Conservation (phyloP, 2,329 filamentous ascomycete genomes). For the Cordyceps farinosa region DNA sequence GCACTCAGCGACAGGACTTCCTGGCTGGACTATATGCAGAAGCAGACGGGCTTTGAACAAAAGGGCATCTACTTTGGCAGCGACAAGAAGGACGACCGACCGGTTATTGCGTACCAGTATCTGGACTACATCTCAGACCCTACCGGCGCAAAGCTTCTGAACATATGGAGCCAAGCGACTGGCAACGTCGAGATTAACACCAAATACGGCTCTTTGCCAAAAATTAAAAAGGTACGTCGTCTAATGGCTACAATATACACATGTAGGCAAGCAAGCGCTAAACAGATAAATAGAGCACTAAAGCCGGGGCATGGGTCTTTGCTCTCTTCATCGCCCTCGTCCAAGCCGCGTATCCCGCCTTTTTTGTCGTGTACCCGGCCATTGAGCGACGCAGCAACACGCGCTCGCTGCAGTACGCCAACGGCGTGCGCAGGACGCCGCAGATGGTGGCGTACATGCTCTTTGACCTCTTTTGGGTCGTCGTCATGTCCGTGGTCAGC, state of each 20-base stretch:
- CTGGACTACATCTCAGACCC: constrained; percentile 8
- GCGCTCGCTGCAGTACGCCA: constrained; percentile 78
- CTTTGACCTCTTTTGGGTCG: constrained; percentile 73
- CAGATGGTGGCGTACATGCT: constrained; percentile 75
- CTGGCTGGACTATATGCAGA: constrained; percentile 18
- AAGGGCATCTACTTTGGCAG: constrained; percentile 19
- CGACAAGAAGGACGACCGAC: constrained; percentile 3
- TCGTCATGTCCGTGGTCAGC: constrained; percentile 58
- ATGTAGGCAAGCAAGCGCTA: neutral
- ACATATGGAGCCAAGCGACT: constrained; percentile 23
- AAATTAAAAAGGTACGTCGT: constrained; percentile 42
- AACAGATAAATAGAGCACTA: constrained; percentile 32
- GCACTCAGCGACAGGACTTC: constrained; percentile 14
- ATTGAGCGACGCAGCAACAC: constrained; percentile 72
- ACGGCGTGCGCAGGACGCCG: constrained; percentile 72
- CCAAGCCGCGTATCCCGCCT: constrained; percentile 62
- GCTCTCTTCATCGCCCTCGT: constrained; percentile 68
- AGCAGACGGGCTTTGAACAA: constrained; percentile 1
- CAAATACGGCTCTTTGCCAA: constrained; percentile 57
- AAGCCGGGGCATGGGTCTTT: constrained; percentile 58
- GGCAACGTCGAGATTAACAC: constrained; percentile 41
- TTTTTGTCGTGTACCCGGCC: constrained; percentile 75
- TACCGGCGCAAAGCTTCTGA: constrained; percentile 18
- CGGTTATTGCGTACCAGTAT: constrained; percentile 21
- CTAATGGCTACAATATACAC: too few relatives aligned